A percentile compares a stretch with the other conserved stretches of the same genome.
Conservation (phyloP, 352 stramenopile species). For the Globisporangium nagaii region DNA sequence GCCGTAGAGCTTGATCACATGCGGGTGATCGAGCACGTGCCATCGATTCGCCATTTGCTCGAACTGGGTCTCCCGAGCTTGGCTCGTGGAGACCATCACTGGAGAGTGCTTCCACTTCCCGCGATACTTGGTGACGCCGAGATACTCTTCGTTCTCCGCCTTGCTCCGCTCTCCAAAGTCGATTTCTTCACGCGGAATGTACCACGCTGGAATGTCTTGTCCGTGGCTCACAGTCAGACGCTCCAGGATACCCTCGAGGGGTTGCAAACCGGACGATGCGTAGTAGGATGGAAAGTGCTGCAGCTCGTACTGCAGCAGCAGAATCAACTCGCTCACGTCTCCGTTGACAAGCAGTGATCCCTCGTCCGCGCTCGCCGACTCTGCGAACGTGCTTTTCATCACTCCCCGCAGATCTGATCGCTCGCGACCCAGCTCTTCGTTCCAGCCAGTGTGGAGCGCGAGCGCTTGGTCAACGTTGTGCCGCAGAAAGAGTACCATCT, state of each 20-base stretch:
- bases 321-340: not conserved
- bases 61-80: not conserved
- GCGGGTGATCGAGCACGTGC: constrained; percentile 24
- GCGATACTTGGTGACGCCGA: not conserved
- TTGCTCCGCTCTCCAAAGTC: not conserved
- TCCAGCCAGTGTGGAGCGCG: not conserved
- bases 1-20: constrained; percentile 29
- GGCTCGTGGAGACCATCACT: not conserved
- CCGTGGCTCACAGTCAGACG: not conserved
- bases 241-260: not conserved
- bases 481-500: not conserved
- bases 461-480: not conserved
- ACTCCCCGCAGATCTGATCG: not conserved
- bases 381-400: not conserved
- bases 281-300: not conserved
- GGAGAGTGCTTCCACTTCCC: not conserved
- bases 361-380: not conserved
- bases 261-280: not conserved
- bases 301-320: not conserved
- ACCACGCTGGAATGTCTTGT: not conserved
- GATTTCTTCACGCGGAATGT: not conserved
- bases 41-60: constrained; percentile 7
- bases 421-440: not conserved
- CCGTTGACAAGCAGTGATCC: not conserved
- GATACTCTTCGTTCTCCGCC: not conserved